Base-by-base conservation (phyloP, 192 early-diverging fungal genomes). In the Chytriomyces confervae region DNA sequence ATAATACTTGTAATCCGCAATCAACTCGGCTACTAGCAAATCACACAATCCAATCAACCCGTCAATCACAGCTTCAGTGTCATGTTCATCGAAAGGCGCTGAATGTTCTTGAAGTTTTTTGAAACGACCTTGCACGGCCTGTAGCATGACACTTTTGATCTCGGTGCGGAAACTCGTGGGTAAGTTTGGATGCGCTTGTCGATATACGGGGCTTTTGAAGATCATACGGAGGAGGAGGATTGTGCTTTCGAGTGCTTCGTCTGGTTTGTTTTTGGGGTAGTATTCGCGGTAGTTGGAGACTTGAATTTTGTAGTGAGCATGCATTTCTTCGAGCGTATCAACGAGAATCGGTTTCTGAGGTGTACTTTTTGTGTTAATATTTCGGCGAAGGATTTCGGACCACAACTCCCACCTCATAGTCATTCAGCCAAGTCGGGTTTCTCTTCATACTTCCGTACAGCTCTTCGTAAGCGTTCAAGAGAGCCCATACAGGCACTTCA, bases 211-310 rank as follows among this genome's bases (percentile, higher is more conserved):
- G 57, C 78, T 81, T 53, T 82, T 81, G 72, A 81, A 81, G 23
- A 89, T 88, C 88, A 89, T 89, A 44, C 88, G 81, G 24, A 87
- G 66, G 29, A 89, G 70, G 57, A 89, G 69, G 43, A 89, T 81
- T 23, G 87, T 84, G 48, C 81, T 84, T 74, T 85, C 85, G 24
- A 89, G 71, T 5, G 84, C 88, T 47, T 78, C 79, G 24, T 75
- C 73, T 5, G 88, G 88, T 51, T 89, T 69, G 78, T 87, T 86
- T 73, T 89, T 88, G 29, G 88, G 88, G 76, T 80, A 89, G 50
- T 82, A 81, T 75, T 89, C 88, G 50, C 79, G 77, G 78, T 89
- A 89, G 66, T 89, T 86, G 23, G 75, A 78, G 6, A 89, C 79
- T 77, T 86, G 84, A 7, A 76, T 86, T 11, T 77, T 69, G 67